Evolutionary conservation across 2,329 filamentous ascomycete genomes (phyloP).

Genomic region (Epichloe aotearoae): DNA sequence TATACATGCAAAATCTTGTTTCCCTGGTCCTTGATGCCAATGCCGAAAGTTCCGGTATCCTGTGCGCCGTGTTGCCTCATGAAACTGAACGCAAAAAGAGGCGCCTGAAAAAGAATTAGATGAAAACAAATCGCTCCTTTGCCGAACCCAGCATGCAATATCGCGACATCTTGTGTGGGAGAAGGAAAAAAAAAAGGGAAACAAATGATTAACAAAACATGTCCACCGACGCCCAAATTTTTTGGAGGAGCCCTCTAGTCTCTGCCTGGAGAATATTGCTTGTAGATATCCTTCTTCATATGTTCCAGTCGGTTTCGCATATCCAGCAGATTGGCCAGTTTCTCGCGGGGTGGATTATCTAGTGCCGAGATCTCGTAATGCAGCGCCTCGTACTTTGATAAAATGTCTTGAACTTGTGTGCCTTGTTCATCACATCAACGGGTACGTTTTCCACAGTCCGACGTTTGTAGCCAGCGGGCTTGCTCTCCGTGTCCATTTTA

Average conservation of each 20-base stretch:
- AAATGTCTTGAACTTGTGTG: slow-evolving; percentile 39
- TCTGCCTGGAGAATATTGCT: slow-evolving; percentile 24
- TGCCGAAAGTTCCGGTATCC: slow-evolving; percentile 1
- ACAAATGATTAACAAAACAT: not conserved
- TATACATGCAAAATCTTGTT: slow-evolving; percentile 1
- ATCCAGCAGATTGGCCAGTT: slow-evolving; percentile 36
- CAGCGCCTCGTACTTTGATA: slow-evolving; percentile 44
- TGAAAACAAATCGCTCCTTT: not conserved
- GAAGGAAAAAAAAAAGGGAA: not conserved
- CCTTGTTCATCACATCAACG: slow-evolving; percentile 36
- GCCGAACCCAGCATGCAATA: slow-evolving; percentile 3
- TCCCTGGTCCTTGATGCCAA: slow-evolving; percentile 3
- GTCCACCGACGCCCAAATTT: not conserved
- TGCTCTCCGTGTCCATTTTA: slow-evolving; percentile 20
- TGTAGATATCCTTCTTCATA: slow-evolving; percentile 49
- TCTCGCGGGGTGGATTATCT: slow-evolving; percentile 36
- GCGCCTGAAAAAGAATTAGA: not conserved
- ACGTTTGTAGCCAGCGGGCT: slow-evolving; percentile 16
- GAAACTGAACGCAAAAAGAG: not conserved
- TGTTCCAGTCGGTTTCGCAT: slow-evolving; percentile 40
- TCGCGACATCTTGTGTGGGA: slow-evolving; percentile 1
- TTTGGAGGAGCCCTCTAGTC: slow-evolving; percentile 7
- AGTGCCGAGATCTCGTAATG: slow-evolving; percentile 40
- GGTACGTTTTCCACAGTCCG: slow-evolving; percentile 17
- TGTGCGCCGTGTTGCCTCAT: slow-evolving; percentile 1